Base-by-base conservation (phyloP, 1,284 basidiomycete species). In the Inonotus hispidus region DNA sequence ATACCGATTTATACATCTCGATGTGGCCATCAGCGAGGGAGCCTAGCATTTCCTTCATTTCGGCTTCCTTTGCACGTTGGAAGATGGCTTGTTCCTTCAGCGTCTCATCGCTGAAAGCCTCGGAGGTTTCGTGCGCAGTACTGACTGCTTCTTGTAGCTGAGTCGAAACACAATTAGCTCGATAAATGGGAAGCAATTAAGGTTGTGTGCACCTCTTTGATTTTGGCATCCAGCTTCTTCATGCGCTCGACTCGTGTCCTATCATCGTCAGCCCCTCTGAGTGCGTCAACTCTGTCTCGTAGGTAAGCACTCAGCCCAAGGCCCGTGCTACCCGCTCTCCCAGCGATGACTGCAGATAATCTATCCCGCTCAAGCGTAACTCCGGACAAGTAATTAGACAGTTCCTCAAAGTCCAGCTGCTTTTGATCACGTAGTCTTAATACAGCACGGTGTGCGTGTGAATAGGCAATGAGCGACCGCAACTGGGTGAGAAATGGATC, bases 381-480 rank as follows among this genome's bases (percentile, higher is more conserved):
- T 6, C 90, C 90, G 1, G 92, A 92, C 5, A 99, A 81, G 73
- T 99, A 99, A 60, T 95, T 92, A 4, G 94, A 95, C 4, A 98
- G 83, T 71, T 98, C 96, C 74, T 99, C 96, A 67, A 98, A 98
- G 72, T 99, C 96, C 58, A 98, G 85, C 73, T 99, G 97, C 74
- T 98, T 99, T 75, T 98, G 94, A 73, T 99, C 97, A 52, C 97
- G 87, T 38, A 98, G 81, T 73, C 93, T 96, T 63, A 99, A 82
- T 4, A 98, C 93, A 7, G 88, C 86, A 56, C 92, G 87, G 69
- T 98, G 96, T 27, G 93, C 87, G 66, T 91, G 84, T 0, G 94
- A 90, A 72, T 98, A 98, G 7, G 87, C 84, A 6, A 95, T 79
- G 4, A 98, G 79, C 1, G 95, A 94, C 68, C 97, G 93, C 5